Percentiles rank a stretch among this genome's conserved stretches.
These are phyloP conservation scores for Chalciporus chontae DNA, from an alignment of 768 basidiomycete genomes.

Conservation along the genomic window DNA sequence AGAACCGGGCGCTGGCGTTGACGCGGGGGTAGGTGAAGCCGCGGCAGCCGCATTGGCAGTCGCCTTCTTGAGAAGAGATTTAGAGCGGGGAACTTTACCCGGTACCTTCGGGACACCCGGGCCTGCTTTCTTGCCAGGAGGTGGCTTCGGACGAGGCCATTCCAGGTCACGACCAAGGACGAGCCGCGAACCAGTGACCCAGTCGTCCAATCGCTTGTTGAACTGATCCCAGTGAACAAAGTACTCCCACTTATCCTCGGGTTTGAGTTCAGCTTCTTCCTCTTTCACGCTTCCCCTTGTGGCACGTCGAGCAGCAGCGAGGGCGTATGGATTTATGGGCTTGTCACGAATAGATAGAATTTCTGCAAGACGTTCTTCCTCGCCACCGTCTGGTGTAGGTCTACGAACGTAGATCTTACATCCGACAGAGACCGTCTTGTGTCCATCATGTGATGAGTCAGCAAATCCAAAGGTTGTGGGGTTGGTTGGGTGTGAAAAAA, in stretches of 20 bases:
- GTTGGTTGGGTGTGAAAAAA: constrained; percentile 25
- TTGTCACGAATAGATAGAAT: constrained; percentile 93
- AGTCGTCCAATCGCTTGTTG: constrained; percentile 98
- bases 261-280: constrained; percentile 49
- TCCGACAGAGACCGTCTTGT: constrained; percentile 81
- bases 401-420: constrained; percentile 94
- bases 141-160: constrained; percentile 88
- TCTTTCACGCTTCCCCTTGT: constrained; percentile 38
- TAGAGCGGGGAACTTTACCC: constrained; percentile 58
- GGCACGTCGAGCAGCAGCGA: constrained; percentile 33
- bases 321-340: constrained; percentile 57
- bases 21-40: constrained; percentile 56
- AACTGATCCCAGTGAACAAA: constrained; percentile 99
- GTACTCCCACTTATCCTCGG: constrained; percentile 84
- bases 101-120: constrained; percentile 49
- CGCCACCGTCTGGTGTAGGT: constrained; percentile 65
- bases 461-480: constrained; percentile 12
- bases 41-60: constrained; percentile 66
- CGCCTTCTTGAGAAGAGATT: constrained; percentile 63
- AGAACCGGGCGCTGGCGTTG: constrained; percentile 36
- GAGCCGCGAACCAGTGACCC: constrained; percentile 87
- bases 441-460: constrained; percentile 31
- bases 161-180: constrained; percentile 84
- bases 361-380: constrained; percentile 92
- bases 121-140: constrained; percentile 52